phyloP scores from a whole-genome alignment of 2,329 filamentous ascomycete genomes.

The Exophiala sideris region DNA sequence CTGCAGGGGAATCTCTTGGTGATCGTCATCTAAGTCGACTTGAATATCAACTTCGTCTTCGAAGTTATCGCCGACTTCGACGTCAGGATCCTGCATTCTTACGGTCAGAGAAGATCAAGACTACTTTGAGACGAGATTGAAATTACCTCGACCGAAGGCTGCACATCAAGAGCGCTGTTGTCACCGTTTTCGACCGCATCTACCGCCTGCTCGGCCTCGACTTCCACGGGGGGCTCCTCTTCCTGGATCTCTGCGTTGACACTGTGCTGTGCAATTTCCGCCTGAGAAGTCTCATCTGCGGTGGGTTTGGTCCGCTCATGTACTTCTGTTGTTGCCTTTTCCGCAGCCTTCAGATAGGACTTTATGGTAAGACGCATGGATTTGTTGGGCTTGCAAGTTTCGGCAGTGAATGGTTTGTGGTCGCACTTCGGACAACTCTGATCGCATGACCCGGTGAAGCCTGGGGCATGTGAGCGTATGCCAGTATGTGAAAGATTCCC shows the following conservation, averaged over 20 bases:
- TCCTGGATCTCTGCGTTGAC: slow-evolving; percentile 8
- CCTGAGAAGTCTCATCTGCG: slow-evolving; percentile 5
- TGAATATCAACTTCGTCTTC: slow-evolving; percentile 29
- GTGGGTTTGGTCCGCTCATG: slow-evolving; percentile 44
- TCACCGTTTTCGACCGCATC: slow-evolving; percentile 22
- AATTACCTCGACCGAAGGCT: slow-evolving; percentile 25
- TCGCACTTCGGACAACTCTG: slow-evolving; percentile 88
- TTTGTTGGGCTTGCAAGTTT: slow-evolving; percentile 86
- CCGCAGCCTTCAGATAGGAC: slow-evolving; percentile 83
- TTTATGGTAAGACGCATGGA: slow-evolving; percentile 87
- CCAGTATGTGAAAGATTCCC: slow-evolving; percentile 1
- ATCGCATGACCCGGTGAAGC: slow-evolving; percentile 53
- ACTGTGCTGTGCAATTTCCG: neutral
- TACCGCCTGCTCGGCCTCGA: slow-evolving; percentile 2
- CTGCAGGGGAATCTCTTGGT: slow-evolving; percentile 17
- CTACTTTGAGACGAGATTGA: neutral
- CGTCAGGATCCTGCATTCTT: slow-evolving; percentile 13
- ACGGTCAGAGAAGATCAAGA: neutral
- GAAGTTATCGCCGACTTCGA: slow-evolving; percentile 13
- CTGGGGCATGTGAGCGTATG: slow-evolving; percentile 6
- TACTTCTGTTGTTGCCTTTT: slow-evolving; percentile 75
- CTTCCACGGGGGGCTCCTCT: neutral
- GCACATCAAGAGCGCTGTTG: slow-evolving; percentile 12
- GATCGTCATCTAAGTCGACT: slow-evolving; percentile 26
- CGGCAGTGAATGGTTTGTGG: slow-evolving; percentile 79